phyloP scores from a whole-genome alignment of 2,329 filamentous ascomycete genomes.

The Lachnellula hyalina region DNA sequence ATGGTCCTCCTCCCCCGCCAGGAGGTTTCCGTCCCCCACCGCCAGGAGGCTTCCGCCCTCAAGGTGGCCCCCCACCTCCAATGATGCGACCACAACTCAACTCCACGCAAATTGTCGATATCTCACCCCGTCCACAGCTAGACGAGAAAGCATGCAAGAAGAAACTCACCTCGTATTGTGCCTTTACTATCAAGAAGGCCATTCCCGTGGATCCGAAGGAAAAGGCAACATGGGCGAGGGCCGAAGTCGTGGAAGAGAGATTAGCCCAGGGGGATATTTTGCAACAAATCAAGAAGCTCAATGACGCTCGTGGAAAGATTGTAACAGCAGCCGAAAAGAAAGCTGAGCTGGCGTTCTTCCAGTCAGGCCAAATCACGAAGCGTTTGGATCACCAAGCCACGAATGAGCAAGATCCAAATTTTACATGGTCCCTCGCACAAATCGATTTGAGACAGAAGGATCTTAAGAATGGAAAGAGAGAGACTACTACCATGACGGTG shows the following conservation, averaged over 20 bases:
- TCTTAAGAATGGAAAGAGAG: slow-evolving; percentile 8
- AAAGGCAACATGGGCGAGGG: slow-evolving; percentile 26
- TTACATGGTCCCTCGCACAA: slow-evolving; percentile 29
- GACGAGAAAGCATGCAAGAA: slow-evolving; percentile 23
- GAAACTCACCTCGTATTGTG: slow-evolving; percentile 24
- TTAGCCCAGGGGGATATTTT: slow-evolving; percentile 25
- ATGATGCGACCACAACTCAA: slow-evolving; percentile 7
- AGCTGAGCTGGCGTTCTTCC: slow-evolving; percentile 19
- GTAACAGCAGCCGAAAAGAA: slow-evolving; percentile 26
- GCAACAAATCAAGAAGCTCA: slow-evolving; percentile 25
- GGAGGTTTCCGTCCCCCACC: not conserved
- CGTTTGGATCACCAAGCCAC: slow-evolving; percentile 25
- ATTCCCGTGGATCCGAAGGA: slow-evolving; percentile 15
- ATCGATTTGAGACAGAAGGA: slow-evolving; percentile 17
- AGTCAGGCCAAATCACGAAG: slow-evolving; percentile 26
- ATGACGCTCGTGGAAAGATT: slow-evolving; percentile 12
- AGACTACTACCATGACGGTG: slow-evolving; percentile 25
- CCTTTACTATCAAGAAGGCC: slow-evolving; percentile 24
- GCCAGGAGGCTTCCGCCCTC: not conserved
- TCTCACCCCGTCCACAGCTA: slow-evolving; percentile 16
- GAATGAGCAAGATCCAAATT: slow-evolving; percentile 20
- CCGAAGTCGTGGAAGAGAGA: slow-evolving; percentile 21
- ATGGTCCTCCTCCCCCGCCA: slow-evolving; percentile 3
- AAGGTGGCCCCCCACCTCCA: not conserved
- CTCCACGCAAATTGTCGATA: slow-evolving; percentile 21